Percentiles rank a stretch among this genome's conserved stretches.
Evolutionary conservation across 148 eudicot species (phyloP).

Genomic region (Persicaria maculosa): DNA sequence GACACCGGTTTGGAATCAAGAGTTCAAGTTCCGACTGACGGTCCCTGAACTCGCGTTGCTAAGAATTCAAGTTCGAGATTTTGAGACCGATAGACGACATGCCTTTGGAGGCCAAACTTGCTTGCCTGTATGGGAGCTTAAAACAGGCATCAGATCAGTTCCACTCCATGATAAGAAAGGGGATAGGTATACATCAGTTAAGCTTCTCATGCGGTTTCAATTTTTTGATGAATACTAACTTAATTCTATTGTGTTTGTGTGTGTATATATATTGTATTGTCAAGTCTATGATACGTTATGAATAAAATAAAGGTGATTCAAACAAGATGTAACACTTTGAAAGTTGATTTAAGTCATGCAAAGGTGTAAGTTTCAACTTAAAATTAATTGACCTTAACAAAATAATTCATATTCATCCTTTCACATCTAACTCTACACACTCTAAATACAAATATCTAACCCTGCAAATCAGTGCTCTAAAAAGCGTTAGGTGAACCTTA

Average conservation of each 20-base stretch:
- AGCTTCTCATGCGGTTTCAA: slow-evolving; percentile 39
- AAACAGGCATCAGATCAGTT: slow-evolving; percentile 46
- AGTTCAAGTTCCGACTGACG: slow-evolving; percentile 43
- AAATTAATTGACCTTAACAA: not conserved
- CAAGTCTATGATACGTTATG: not conserved
- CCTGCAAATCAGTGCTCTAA: too few species aligned
- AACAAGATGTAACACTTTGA: too few species aligned
- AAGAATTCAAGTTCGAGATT: slow-evolving; percentile 43
- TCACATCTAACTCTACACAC: too few species aligned
- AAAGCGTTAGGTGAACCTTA: too few species aligned
- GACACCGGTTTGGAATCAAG: slow-evolving; percentile 53
- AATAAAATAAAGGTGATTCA: too few species aligned
- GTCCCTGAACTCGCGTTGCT: slow-evolving; percentile 56
- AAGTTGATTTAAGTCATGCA: too few species aligned
- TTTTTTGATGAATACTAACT: not conserved
- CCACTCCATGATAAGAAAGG: slow-evolving; percentile 41
- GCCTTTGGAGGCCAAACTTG: slow-evolving; percentile 66
- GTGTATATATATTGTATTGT: too few species aligned
- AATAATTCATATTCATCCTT: slow-evolving; percentile 27
- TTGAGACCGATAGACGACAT: slow-evolving; percentile 27
- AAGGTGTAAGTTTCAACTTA: too few species aligned
- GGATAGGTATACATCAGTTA: slow-evolving; percentile 32
- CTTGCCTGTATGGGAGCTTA: slow-evolving; percentile 45
- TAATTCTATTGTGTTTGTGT: not conserved
- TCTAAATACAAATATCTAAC: too few species aligned